Evolutionary conservation across 2,329 filamentous ascomycete species (phyloP).

Genomic region (Parastagonospora nodorum): DNA sequence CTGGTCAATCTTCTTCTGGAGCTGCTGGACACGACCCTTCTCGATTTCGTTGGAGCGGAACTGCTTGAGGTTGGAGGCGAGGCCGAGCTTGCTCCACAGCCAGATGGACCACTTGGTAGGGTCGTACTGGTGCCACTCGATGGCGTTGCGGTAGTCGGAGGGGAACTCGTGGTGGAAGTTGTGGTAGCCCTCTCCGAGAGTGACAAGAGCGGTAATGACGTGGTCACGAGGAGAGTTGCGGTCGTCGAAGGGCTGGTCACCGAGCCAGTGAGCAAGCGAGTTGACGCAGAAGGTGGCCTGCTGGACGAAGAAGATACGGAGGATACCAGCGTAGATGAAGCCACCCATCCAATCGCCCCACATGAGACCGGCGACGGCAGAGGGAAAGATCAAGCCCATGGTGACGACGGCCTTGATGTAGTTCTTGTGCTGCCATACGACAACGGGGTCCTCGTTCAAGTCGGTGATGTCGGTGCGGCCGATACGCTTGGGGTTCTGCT

Average conservation of each 20-base stretch:
- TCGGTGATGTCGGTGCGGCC: slow-evolving; percentile 59
- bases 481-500: slow-evolving; percentile 59
- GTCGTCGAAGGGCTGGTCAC: slow-evolving; percentile 53
- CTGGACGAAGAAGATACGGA: slow-evolving; percentile 59
- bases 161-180: slow-evolving; percentile 54
- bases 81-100: slow-evolving; percentile 50
- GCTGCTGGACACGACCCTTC: slow-evolving; percentile 51
- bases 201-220: slow-evolving; percentile 50
- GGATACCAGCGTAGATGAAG: slow-evolving; percentile 58
- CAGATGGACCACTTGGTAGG: slow-evolving; percentile 54
- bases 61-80: slow-evolving; percentile 51
- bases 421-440: slow-evolving; percentile 57
- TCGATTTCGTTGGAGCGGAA: slow-evolving; percentile 53
- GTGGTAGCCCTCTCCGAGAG: slow-evolving; percentile 53
- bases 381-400: slow-evolving; percentile 56
- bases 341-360: slow-evolving; percentile 58
- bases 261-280: slow-evolving; percentile 60
- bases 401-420: slow-evolving; percentile 55
- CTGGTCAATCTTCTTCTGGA: slow-evolving; percentile 54
- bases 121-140: slow-evolving; percentile 50
- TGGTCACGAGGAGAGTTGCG: slow-evolving; percentile 51
- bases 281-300: slow-evolving; percentile 62
- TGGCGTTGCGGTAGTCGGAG: slow-evolving; percentile 52
- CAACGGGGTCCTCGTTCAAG: slow-evolving; percentile 57
- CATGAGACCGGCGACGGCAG: slow-evolving; percentile 53